phyloP scores from a whole-genome alignment of 23 red algal genomes.

The Gracilaria caudata region DNA sequence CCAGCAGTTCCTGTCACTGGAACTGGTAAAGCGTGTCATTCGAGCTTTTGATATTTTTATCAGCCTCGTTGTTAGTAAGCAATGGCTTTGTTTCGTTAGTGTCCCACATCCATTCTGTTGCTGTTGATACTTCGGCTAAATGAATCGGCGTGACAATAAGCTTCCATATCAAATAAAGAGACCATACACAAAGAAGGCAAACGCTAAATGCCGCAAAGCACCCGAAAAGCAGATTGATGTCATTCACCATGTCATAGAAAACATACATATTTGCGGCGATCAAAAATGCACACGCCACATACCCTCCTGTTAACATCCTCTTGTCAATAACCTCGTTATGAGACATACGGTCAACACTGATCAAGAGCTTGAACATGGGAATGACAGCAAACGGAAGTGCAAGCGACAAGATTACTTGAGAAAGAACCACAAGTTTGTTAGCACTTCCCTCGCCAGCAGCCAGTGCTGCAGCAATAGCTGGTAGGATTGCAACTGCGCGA shows the following conservation, averaged over 20 bases:
- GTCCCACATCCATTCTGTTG: conserved; percentile 2
- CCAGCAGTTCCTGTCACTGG: not conserved
- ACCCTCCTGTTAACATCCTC: conserved; percentile 14
- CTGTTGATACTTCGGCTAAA: not conserved
- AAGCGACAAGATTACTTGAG: conserved; percentile 84
- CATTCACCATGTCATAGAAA: conserved; percentile 22
- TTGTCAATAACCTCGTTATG: not conserved
- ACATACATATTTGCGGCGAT: conserved; percentile 21
- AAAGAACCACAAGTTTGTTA: conserved; percentile 74
- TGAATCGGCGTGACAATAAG: conserved; percentile 13
- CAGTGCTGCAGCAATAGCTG: conserved; percentile 66
- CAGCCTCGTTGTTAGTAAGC: not conserved
- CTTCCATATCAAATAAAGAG: conserved; percentile 13
- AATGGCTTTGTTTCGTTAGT: conserved; percentile 18
- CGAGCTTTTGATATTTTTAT: not conserved
- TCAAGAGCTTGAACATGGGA: conserved; percentile 74
- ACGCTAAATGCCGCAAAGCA: not conserved
- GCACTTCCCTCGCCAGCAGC: conserved; percentile 70
- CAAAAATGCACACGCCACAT: conserved; percentile 26
- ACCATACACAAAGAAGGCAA: not conserved
- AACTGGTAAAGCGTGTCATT: not conserved
- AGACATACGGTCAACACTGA: not conserved
- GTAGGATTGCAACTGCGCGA: conserved; percentile 76
- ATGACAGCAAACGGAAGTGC: conserved; percentile 86
- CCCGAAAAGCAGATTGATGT: not conserved